Evolutionary conservation across 2,329 filamentous ascomycete species (phyloP).

Genomic region (Ophiostoma sp.): DNA sequence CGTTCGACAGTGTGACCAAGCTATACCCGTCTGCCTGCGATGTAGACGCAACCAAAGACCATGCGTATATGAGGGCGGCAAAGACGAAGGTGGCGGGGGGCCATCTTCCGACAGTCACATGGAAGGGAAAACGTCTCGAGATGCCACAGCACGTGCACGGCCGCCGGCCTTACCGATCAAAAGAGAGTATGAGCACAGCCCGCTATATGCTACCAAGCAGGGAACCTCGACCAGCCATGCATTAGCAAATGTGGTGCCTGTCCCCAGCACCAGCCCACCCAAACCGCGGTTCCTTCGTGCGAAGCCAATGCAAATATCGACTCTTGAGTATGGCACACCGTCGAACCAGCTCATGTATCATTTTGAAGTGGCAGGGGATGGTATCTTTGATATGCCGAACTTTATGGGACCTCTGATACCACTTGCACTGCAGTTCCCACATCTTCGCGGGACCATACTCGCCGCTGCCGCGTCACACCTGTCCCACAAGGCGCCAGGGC

Average conservation of each 20-base stretch:
- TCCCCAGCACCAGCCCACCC: not conserved
- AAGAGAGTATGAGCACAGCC: not conserved
- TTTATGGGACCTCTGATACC: constrained; percentile 23
- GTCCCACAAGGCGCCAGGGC: constrained; percentile 23
- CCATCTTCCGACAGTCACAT: not conserved
- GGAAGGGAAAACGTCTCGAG: not conserved
- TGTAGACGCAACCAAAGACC: constrained; percentile 26
- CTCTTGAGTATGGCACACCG: constrained; percentile 24
- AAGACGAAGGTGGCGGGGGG: not conserved
- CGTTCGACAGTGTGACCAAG: constrained; percentile 27
- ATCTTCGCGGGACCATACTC: constrained; percentile 26
- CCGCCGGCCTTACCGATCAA: constrained; percentile 3
- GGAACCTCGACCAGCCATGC: not conserved
- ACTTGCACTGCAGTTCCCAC: constrained; percentile 21
- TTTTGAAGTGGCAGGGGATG: constrained; percentile 18
- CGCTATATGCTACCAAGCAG: not conserved
- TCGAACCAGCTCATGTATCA: constrained; percentile 26
- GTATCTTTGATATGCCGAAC: constrained; percentile 26
- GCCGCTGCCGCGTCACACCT: constrained; percentile 27
- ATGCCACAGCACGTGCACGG: not conserved
- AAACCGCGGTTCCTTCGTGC: constrained; percentile 12
- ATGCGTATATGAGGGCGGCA: constrained; percentile 22
- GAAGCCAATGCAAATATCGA: constrained; percentile 18
- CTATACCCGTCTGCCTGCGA: constrained; percentile 25
- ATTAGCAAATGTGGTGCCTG: not conserved